A percentile compares a stretch with the other conserved stretches of the same genome.
These are phyloP conservation scores for Begonia fuchsioides DNA, from an alignment of 306 rosid genomes.

Conservation along the genomic window DNA sequence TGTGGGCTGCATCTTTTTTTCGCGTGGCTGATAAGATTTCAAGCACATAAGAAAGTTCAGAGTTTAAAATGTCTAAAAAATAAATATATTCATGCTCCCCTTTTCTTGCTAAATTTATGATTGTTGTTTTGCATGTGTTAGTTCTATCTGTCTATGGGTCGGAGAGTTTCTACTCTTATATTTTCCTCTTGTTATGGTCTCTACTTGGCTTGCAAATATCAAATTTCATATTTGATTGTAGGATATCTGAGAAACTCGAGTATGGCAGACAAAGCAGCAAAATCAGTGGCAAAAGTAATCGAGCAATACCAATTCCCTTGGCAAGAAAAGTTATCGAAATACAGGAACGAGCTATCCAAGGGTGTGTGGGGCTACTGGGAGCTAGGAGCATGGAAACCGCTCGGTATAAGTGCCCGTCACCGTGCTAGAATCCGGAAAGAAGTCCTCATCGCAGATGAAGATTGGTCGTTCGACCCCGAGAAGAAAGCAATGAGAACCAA, in stretches of 20 bases:
- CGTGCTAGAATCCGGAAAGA: constrained; percentile 66
- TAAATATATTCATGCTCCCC: no score
- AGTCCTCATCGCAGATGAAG: constrained; percentile 62
- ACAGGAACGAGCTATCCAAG: constrained; percentile 57
- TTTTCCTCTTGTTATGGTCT: no score
- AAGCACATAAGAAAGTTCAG: no score
- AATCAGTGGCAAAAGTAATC: constrained; percentile 35
- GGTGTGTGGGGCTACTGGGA: constrained; percentile 21
- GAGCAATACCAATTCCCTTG: constrained; percentile 62
- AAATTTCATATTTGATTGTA: no score
- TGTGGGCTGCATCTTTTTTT: no score
- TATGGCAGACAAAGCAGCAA: constrained; percentile 60
- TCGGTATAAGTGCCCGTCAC: constrained; percentile 53
- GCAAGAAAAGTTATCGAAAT: constrained; percentile 53
- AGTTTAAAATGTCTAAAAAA: no score
- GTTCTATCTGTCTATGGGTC: no score
- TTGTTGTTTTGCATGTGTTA: no score
- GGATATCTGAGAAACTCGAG: background rate
- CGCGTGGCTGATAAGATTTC: no score
- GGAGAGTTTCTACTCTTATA: no score
- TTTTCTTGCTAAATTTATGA: no score
- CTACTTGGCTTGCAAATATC: no score
- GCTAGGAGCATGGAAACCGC: constrained; percentile 42
- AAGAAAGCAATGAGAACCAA: constrained; percentile 72
- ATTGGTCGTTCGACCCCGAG: constrained; percentile 65